A percentile compares a stretch with the other conserved stretches of the same genome.
These are phyloP conservation scores for Aspergillus coremiiformis DNA, from an alignment of 495 filamentous ascomycete genomes.

Conservation along the genomic window DNA sequence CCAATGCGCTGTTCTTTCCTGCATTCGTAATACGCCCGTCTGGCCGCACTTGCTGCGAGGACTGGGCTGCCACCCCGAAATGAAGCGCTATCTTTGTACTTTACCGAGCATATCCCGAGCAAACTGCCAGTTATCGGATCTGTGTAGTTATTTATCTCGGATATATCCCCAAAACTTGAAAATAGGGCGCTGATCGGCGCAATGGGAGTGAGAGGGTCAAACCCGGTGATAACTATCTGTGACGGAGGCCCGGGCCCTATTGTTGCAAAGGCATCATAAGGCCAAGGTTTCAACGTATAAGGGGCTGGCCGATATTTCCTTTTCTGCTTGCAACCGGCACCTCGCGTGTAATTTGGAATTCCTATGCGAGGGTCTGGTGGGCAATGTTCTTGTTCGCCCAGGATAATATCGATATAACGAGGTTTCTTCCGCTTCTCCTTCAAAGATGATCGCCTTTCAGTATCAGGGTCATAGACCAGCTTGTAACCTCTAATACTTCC, in stretches of 20 bases:
- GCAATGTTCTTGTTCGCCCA: conserved; percentile 55
- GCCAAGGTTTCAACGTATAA: conserved; percentile 67
- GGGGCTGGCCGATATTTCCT: conserved; percentile 66
- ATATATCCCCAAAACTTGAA: conserved; percentile 79
- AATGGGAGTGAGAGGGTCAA: conserved; percentile 79
- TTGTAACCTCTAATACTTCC: conserved; percentile 60
- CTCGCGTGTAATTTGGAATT: conserved; percentile 52
- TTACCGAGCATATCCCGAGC: conserved; percentile 83
- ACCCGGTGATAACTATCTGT: conserved; percentile 86
- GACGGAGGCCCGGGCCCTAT: conserved; percentile 82
- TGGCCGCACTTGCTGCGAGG: conserved; percentile 69
- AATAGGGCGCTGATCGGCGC: conserved; percentile 75
- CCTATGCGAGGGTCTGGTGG: conserved; percentile 71
- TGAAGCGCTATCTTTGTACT: conserved; percentile 68
- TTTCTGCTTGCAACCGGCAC: conserved; percentile 59
- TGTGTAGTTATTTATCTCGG: conserved; percentile 80
- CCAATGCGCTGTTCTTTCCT: conserved; percentile 65
- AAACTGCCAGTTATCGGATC: conserved; percentile 89
- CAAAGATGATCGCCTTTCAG: conserved; percentile 51
- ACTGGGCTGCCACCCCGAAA: conserved; percentile 43
- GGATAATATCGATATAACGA: conserved; percentile 63
- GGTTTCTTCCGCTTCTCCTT: conserved; percentile 64
- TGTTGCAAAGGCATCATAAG: conserved; percentile 71
- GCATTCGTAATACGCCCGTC: conserved; percentile 56
- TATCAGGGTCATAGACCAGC: conserved; percentile 67